Evolutionary conservation across 2,329 filamentous ascomycete genomes (phyloP), one percentile per base, ranked within the genome.

Genomic region (Cercospora berteroae): DNA sequence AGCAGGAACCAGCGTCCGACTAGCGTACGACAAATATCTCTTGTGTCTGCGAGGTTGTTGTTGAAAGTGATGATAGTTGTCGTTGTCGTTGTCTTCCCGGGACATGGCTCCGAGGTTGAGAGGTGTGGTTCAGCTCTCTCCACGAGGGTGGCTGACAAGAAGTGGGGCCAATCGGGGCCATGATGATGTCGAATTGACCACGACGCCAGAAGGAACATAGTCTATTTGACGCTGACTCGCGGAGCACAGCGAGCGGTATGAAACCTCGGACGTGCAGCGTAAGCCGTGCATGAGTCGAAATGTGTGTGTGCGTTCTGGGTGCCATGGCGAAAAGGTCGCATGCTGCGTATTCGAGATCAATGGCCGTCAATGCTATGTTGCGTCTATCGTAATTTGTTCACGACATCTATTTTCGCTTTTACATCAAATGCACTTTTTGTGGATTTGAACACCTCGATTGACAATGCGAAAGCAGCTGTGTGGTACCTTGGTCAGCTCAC

Each of bases 171-270:
- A 31, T 18, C 25, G 12, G 44, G 12, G 60, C 42, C 16, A 52
- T 31, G 36, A 44, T 44, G 25, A 62, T 52, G 42, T 52, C 42
- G 57, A 60, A 39, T 33, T 60, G 31, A 60, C 33, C 8, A 33
- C 42, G 16, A 62, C 44, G 60, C 59, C 39, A 62, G n/a, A 62
- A 42, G 42, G 27, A 62, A 20, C 60, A 52, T 52, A 48, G 60
- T 48, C 44, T 25, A 13, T 52, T 27, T 48, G 42, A 42, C 60
- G 48, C 60, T 62, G 60, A 62, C 60, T 62, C 60, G 60, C 60
- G 25, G 39, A 23, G 10, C 12, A n/a, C 59, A 25, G 5, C 2
- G 33, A 33, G 13, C 44, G 36, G 48, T 50, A 31, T 48, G 25
- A 18, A 44, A 52, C 59, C 36, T 29, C 44, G 1, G 44, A 48